A percentile compares a stretch with the other conserved stretches of the same genome.
Evolutionary conservation across 1,284 basidiomycete species (phyloP).

Genomic region (Fistulinella cinereoalba): DNA sequence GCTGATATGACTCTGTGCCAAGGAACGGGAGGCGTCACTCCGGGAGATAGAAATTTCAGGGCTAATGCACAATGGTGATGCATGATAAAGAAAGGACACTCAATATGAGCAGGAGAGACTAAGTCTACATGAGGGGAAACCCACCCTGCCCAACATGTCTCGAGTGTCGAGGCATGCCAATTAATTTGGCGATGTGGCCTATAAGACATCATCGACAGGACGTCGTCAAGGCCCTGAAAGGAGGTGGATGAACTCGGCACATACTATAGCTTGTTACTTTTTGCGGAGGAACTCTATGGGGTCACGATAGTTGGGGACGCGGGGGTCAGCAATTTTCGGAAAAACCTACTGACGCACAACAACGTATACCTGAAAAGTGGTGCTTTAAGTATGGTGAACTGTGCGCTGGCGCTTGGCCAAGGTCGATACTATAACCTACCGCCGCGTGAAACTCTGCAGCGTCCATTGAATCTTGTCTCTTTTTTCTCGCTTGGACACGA

Average conservation of each 20-base stretch:
- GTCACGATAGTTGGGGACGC: too few relatives aligned
- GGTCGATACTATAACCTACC: slow-evolving; percentile 36
- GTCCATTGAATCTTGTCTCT: slow-evolving; percentile 6
- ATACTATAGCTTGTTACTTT: slow-evolving; percentile 70
- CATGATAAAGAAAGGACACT: too few relatives aligned
- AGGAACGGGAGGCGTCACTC: slow-evolving; percentile 61
- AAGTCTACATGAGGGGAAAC: slow-evolving; percentile 10
- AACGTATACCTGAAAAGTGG: slow-evolving; percentile 56
- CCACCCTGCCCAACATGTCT: slow-evolving; percentile 84
- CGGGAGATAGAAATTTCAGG: slow-evolving; percentile 64
- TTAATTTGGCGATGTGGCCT: slow-evolving; percentile 82
- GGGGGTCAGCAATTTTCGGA: not conserved
- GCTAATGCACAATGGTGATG: slow-evolving; percentile 37
- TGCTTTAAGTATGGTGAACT: not conserved
- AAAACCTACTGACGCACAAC: slow-evolving; percentile 47
- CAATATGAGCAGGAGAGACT: not conserved
- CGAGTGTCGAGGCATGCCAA: slow-evolving; percentile 80
- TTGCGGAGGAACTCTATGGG: slow-evolving; percentile 49
- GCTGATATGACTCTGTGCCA: slow-evolving; percentile 74
- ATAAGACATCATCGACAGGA: not conserved
- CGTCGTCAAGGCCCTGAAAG: not conserved
- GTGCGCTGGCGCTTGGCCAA: not conserved
- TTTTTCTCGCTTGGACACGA: too few relatives aligned
- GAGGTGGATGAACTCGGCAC: slow-evolving; percentile 13
- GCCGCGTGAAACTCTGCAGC: slow-evolving; percentile 62